Base-by-base conservation (phyloP, 1,284 basidiomycete genomes). In the Xerocomus amazonicus region DNA sequence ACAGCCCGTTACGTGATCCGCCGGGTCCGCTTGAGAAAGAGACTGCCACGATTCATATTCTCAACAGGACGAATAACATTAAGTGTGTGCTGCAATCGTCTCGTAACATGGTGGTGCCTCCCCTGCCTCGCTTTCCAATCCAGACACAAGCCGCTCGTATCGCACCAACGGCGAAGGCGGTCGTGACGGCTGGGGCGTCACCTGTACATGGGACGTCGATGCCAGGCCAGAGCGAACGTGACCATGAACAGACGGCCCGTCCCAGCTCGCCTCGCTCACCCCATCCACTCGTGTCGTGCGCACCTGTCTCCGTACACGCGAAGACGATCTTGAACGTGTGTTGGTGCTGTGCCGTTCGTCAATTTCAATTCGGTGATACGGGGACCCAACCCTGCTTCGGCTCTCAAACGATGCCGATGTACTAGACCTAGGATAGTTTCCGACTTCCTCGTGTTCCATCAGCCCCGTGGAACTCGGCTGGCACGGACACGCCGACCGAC, bases 21-120 rank as follows among this genome's bases (percentile, higher is more conserved):
- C 57, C 2, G 58, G 61, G 51, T 64, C 55, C 55, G 54, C 61
- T 58, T 49, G 42, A 55, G 34, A 38, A 40, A 29, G 28, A n/a
- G 19, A 23, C 19, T 23, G 19, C 19, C 19, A 23, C 19, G 19
- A 23, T 23, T 31, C 29, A 9, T 12, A 31, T 31, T 31, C 29
- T 31, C 29, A 31, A 31, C 6, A 31, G 12, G 3, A 31, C 6
- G 29, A 12, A 31, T 31, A 12, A 34, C 16, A n/a, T 31, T 5
- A 16, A 28, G 23, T 14, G 17, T 31, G 26, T 10, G 45, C 48
- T 27, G 52, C 26, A 16, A 67, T 57, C 17, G 57, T 70, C 51
- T 77, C 77, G 58, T 88, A 88, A 23, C 76, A 69, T 4, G 85
- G 85, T 4, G 85, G 85, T 23, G 75, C 74, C 55, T 87, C 85